These are phyloP conservation scores for Ophiostoma sp. DNA, from an alignment of 2,329 filamentous ascomycete genomes.

Conservation along the genomic window DNA sequence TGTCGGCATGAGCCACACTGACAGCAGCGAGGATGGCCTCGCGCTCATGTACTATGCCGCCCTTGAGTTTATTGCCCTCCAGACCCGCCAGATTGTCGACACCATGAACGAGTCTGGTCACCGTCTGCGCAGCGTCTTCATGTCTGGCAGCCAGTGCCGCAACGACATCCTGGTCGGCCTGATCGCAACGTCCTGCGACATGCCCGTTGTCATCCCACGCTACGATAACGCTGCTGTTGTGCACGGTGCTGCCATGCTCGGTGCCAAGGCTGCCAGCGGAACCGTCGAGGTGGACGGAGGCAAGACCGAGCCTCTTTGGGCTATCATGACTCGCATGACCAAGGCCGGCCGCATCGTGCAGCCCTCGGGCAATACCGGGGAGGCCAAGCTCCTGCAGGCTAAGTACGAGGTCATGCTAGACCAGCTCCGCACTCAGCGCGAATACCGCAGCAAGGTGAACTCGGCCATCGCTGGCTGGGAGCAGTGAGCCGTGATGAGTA, in stretches of 20 bases:
- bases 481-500: constrained; percentile 14
- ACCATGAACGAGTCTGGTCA: constrained; percentile 90
- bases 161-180: constrained; percentile 88
- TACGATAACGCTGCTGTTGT: constrained; percentile 96
- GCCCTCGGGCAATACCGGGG: constrained; percentile 63
- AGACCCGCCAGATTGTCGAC: constrained; percentile 92
- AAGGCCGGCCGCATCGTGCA: constrained; percentile 82
- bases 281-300: constrained; percentile 66
- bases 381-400: constrained; percentile 73
- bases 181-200: constrained; percentile 81
- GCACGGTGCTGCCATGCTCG: constrained; percentile 96
- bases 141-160: constrained; percentile 97
- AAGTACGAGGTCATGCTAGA: constrained; percentile 97
- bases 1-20: constrained; percentile 71
- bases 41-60: constrained; percentile 91
- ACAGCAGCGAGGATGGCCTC: constrained; percentile 77
- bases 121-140: constrained; percentile 87
- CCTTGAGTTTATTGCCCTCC: constrained; percentile 96
- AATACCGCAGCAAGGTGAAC: constrained; percentile 75
- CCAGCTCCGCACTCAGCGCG: constrained; percentile 79
- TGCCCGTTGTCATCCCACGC: constrained; percentile 87
- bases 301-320: constrained; percentile 82
- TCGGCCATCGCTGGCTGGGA: constrained; percentile 43
- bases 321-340: constrained; percentile 96
- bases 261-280: constrained; percentile 89